Evolutionary conservation across 148 eudicot species (phyloP).

Genomic region (Heliamphora exappendiculata): DNA sequence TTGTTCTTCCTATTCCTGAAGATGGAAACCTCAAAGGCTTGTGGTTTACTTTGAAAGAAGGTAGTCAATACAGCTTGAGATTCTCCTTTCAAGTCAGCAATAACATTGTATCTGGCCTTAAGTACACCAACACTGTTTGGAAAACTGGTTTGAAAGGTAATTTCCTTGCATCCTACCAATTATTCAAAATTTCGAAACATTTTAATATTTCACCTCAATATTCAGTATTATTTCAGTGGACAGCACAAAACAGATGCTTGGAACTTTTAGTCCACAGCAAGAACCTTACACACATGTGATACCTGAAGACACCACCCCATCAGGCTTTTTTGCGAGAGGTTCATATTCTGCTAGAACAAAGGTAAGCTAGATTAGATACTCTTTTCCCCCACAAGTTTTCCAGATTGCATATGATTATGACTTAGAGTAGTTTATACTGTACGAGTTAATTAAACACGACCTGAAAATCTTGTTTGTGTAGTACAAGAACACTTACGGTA

Average conservation of each 20-base stretch:
- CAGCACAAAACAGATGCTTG: slow-evolving; percentile 56
- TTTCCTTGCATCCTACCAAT: neutral
- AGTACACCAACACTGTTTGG: slow-evolving; percentile 63
- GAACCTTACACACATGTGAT: slow-evolving; percentile 59
- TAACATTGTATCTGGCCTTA: slow-evolving; percentile 62
- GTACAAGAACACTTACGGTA: neutral
- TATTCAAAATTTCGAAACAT: neutral
- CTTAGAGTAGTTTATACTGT: no score
- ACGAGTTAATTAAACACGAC: no score
- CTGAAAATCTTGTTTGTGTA: neutral
- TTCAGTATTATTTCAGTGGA: slow-evolving; percentile 36
- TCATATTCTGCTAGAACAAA: slow-evolving; percentile 52
- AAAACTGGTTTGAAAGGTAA: slow-evolving; percentile 65
- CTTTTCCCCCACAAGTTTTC: neutral
- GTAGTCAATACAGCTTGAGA: slow-evolving; percentile 51
- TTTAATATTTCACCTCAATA: slow-evolving; percentile 6
- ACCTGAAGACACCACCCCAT: slow-evolving; percentile 61
- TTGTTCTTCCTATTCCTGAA: slow-evolving; percentile 52
- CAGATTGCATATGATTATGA: no score
- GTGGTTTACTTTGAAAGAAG: slow-evolving; percentile 74
- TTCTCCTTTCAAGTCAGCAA: slow-evolving; percentile 53
- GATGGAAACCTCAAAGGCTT: slow-evolving; percentile 57
- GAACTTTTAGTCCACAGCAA: slow-evolving; percentile 64
- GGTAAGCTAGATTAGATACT: slow-evolving; percentile 24
- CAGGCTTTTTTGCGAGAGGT: slow-evolving; percentile 64